Percentiles rank a stretch among this genome's conserved stretches.
Evolutionary conservation across 371 early-diverging fungal species (phyloP).

Genomic region (Fennellomyces sp.): DNA sequence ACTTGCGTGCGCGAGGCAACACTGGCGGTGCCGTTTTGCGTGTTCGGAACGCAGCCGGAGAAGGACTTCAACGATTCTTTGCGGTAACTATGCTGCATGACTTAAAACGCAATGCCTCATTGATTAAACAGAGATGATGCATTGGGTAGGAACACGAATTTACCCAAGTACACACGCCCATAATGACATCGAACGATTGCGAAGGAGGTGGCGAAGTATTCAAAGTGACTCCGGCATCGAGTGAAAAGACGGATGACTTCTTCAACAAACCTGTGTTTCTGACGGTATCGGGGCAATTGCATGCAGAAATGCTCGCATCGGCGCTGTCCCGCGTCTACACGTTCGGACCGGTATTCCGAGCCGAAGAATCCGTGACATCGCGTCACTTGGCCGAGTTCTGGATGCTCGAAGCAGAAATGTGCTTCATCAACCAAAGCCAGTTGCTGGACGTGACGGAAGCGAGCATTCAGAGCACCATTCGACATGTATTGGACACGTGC

Average conservation of each 20-base stretch:
- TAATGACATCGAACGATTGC: constrained; percentile 87
- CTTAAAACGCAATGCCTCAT: background rate
- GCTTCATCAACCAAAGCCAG: constrained; percentile 66
- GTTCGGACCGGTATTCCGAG: constrained; percentile 87
- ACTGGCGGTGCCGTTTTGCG: constrained; percentile 76
- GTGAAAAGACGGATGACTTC: constrained; percentile 57
- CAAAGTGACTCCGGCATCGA: constrained; percentile 37
- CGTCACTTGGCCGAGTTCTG: constrained; percentile 94
- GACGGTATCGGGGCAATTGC: constrained; percentile 91
- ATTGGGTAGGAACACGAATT: constrained; percentile 60
- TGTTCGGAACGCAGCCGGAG: constrained; percentile 66
- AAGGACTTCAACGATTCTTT: constrained; percentile 77
- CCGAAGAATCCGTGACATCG: constrained; percentile 83
- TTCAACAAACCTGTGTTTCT: constrained; percentile 79
- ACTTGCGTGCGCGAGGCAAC: constrained; percentile 81
- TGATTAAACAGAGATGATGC: background rate
- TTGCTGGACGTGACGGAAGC: constrained; percentile 65
- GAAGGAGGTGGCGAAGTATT: constrained; percentile 96
- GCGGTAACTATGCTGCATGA: constrained; percentile 36
- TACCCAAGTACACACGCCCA: constrained; percentile 81
- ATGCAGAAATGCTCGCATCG: constrained; percentile 79
- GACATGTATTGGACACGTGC: constrained; percentile 51
- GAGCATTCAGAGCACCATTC: constrained; percentile 51
- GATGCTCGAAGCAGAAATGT: constrained; percentile 93
- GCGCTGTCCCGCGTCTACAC: constrained; percentile 87